phyloP scores from a whole-genome alignment of 305 asterid genomes.

The Fraxinus dipetala region DNA sequence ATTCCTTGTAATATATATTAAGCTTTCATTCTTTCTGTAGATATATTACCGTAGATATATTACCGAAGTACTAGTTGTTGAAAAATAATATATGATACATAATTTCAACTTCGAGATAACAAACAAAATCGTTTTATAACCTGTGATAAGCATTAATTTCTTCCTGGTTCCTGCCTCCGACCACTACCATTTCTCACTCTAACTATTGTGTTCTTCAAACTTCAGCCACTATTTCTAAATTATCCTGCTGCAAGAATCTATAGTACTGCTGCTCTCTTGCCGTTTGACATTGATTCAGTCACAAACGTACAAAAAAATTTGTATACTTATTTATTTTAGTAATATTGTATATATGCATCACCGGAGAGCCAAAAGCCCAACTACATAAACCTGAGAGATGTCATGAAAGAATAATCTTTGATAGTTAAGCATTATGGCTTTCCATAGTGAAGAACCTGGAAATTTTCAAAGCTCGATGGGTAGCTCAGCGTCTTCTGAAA shows the following conservation, averaged over 20 bases:
- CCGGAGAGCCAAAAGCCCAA: neutral
- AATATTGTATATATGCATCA: neutral
- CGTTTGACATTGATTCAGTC: neutral
- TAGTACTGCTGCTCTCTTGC: neutral
- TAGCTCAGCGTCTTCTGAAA: constrained; percentile 40
- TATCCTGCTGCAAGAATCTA: neutral
- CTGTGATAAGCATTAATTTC: neutral
- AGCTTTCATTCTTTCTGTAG: neutral
- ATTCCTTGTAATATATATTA: neutral
- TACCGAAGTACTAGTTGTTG: constrained; percentile 4
- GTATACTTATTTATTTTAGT: neutral
- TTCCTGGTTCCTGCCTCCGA: neutral
- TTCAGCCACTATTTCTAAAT: neutral
- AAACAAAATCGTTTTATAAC: neutral
- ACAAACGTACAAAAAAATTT: neutral
- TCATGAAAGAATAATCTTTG: constrained; percentile 9
- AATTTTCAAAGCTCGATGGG: constrained; percentile 38
- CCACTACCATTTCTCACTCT: neutral
- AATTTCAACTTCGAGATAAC: neutral
- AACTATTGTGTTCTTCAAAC: constrained; percentile 3
- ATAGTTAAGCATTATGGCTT: constrained; percentile 22
- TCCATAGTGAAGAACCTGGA: constrained; percentile 54
- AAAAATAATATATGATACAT: neutral
- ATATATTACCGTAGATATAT: neutral
- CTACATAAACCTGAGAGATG: constrained; percentile 13